Conservation (phyloP, 2,329 filamentous ascomycete genomes). For the Talaromyces atroroseus region DNA sequence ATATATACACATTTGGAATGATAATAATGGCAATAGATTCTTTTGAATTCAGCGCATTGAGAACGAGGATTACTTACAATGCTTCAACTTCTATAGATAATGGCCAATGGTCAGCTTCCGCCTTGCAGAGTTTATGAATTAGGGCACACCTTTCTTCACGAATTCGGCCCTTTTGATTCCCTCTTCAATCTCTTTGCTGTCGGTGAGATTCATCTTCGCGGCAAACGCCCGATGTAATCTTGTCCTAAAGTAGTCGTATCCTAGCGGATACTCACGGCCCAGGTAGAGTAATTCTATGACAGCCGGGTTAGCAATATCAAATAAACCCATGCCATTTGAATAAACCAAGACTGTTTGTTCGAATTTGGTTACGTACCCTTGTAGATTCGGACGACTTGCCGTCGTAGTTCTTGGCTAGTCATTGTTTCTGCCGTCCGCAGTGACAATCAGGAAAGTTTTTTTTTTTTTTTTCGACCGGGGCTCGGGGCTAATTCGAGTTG, state of each 20-base stretch:
- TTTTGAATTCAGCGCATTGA: background rate
- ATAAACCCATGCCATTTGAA: background rate
- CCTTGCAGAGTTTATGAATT: too few relatives aligned
- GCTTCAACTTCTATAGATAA: conserved; percentile 71
- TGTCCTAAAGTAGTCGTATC: conserved; percentile 74
- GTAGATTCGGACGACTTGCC: conserved; percentile 78
- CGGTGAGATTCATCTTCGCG: conserved; percentile 62
- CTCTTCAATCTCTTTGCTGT: conserved; percentile 69
- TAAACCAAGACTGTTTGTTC: background rate
- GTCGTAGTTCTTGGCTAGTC: conserved; percentile 57
- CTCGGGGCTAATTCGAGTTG: background rate
- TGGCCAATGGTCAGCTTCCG: background rate
- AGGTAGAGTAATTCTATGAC: conserved; percentile 71
- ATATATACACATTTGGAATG: background rate
- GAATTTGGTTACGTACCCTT: conserved; percentile 58
- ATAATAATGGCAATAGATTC: background rate
- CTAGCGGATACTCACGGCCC: conserved; percentile 79
- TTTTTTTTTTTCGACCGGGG: background rate
- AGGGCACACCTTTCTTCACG: conserved; percentile 72
- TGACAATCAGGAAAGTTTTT: background rate
- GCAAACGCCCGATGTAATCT: conserved; percentile 82
- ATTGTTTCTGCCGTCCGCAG: conserved; percentile 17
- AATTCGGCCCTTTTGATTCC: conserved; percentile 76
- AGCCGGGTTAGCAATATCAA: background rate
- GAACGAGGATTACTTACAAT: conserved; percentile 56